phyloP scores from a whole-genome alignment of 1,284 basidiomycete species.

The Irpex sp. region DNA sequence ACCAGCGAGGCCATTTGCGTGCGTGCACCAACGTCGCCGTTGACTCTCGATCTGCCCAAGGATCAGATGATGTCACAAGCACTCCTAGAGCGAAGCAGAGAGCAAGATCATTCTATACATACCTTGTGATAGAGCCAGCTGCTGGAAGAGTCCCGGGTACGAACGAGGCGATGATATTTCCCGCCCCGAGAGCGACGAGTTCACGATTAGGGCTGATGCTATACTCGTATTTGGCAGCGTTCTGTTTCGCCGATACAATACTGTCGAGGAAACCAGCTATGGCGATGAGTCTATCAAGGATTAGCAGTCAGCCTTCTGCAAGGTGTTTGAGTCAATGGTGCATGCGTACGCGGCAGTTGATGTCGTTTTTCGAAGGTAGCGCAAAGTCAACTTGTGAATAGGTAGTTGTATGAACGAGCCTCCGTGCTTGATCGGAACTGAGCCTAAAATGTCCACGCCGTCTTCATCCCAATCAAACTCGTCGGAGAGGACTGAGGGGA shows the following conservation, averaged over 20 bases:
- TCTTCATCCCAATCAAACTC: constrained; percentile 69
- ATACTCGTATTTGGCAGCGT: constrained; percentile 77
- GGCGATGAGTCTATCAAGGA: constrained; percentile 51
- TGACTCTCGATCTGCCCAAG: constrained; percentile 64
- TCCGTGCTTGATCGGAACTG: constrained; percentile 59
- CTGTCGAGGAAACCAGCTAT: constrained; percentile 78
- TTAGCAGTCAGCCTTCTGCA: not conserved
- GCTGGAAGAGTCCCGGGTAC: constrained; percentile 84
- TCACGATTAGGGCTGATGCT: constrained; percentile 90
- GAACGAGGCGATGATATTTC: constrained; percentile 76
- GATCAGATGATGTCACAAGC: not conserved
- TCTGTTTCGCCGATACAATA: constrained; percentile 86
- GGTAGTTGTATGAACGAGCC: constrained; percentile 65
- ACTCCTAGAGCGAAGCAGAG: not conserved
- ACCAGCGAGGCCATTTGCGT: constrained; percentile 87
- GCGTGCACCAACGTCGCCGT: constrained; percentile 80
- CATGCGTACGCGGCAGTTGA: constrained; percentile 67
- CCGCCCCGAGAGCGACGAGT: constrained; percentile 79
- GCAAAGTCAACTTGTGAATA: constrained; percentile 50
- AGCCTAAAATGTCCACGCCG: constrained; percentile 80
- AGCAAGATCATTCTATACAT: constrained; percentile 2
- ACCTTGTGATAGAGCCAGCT: constrained; percentile 85
- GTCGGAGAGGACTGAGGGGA: no score
- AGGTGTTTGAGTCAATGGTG: not conserved
- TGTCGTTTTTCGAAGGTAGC: constrained; percentile 68